Evolutionary conservation across 345 rosid genomes (phyloP).

Genomic region (Boechera divaricarpa): DNA sequence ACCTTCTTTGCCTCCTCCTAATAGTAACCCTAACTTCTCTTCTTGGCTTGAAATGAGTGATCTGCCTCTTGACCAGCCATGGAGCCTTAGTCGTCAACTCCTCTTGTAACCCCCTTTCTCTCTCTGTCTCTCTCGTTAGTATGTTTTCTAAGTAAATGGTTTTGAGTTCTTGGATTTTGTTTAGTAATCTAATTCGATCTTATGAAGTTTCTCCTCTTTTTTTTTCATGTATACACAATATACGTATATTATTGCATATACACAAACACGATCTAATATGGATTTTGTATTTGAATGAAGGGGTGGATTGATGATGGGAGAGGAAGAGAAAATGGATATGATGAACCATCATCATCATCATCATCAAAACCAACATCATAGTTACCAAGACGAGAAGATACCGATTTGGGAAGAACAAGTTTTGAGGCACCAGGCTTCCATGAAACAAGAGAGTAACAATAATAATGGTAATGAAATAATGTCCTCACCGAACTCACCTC

Average conservation of each 20-base stretch:
- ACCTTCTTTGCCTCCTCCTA: conserved; percentile 49
- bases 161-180: conserved; percentile 26
- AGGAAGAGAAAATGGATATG: conserved; percentile 55
- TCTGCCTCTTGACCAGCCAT: conserved; percentile 62
- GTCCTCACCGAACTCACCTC: conserved; percentile 44
- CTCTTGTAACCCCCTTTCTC: conserved; percentile 56
- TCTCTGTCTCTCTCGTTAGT: not conserved
- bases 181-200: not conserved
- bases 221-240: not conserved
- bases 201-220: not conserved
- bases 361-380: conserved; percentile 33
- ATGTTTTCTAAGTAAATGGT: conserved; percentile 20
- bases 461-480: conserved; percentile 19
- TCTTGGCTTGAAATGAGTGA: conserved; percentile 61
- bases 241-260: not conserved
- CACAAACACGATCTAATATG: conserved; percentile 23
- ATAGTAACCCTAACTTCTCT: conserved; percentile 47
- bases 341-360: conserved; percentile 27
- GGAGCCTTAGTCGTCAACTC: conserved; percentile 72
- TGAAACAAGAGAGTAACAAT: conserved; percentile 33
- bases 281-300: conserved; percentile 43
- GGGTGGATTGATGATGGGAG: conserved; percentile 65
- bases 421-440: conserved; percentile 27
- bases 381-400: conserved; percentile 28
- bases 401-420: conserved; percentile 38